Base-by-base conservation (phyloP, 1,139 yeast genomes). In the Ashbya aceris region DNA sequence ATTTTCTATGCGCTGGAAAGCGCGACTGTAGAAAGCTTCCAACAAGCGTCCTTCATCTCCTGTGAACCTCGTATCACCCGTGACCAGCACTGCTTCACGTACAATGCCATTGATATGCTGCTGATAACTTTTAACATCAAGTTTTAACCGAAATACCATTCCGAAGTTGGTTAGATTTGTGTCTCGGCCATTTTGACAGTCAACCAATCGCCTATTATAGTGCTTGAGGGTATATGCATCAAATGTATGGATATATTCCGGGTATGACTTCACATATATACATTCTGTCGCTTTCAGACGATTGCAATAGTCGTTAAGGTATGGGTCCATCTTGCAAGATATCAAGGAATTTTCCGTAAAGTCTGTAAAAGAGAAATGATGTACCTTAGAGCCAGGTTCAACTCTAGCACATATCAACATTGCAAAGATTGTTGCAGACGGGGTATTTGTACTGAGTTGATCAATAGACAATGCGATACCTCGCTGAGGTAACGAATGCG, bases 71-170 rank as follows among this genome's bases (percentile, higher is more conserved):
- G 40, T 33, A 3, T 33, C 28, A 12, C 30, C 35, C 17, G 49
- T 32, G 4, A 48, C 11, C 8, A 51, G 53, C 20, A 33, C 42
- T 42, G 53, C 48, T 23, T 45, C 47, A 17, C 59, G 42, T 7
- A 49, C 45, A 28, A 58, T 54, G 7, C 57, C 51, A 41, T 55
- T 56, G 27, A 56, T 37, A 41, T 46, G 50, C 32, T 47, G 51
- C 5, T 46, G 41, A 38, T 39, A 57, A 0, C 49, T 17, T 31
- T 50, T 47, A 3, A 46, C 44, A 31, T 54, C 57, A 8, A 58
- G 33, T 3, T 47, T 42, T 38, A 59, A 32, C 33, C 48, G 44
- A 42, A 59, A 55, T 7, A 58, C 44, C 7, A 59, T 55, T 17
- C 61, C 60, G 13, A 42, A 43, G 31, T 51, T 49, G 5, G 56